Percentiles rank a stretch among this genome's conserved stretches.
Evolutionary conservation across 495 filamentous ascomycete species (phyloP).

Genomic region (Trichodelitschia bisporula): DNA sequence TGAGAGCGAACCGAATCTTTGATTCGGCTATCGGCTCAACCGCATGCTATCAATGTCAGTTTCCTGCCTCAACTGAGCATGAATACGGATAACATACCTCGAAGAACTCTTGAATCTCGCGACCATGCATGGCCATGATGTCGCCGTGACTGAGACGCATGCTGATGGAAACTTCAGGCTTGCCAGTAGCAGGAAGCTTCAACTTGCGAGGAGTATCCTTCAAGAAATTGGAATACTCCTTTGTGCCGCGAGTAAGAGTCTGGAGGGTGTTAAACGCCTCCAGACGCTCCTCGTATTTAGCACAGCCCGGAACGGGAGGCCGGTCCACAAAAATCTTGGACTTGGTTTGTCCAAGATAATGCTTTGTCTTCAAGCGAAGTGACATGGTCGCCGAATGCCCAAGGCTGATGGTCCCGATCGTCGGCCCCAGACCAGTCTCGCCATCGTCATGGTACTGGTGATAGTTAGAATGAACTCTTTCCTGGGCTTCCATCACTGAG

Average conservation of each 20-base stretch:
- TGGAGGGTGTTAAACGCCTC: constrained; percentile 12
- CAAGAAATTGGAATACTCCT: constrained; percentile 6
- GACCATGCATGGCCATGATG: constrained; percentile 61
- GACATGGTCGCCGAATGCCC: constrained; percentile 43
- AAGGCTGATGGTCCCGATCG: constrained; percentile 50
- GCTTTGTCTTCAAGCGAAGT: constrained; percentile 40
- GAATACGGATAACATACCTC: constrained; percentile 27
- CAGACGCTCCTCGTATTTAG: constrained; percentile 16
- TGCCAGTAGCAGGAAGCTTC: constrained; percentile 2
- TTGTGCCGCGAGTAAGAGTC: constrained; percentile 7
- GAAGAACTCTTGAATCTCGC: constrained; percentile 41
- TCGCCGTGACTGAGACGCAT: constrained; percentile 47
- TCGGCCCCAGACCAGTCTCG: constrained; percentile 47
- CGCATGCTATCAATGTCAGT: constrained; percentile 14
- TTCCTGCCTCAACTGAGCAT: background rate
- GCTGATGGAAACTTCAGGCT: constrained; percentile 9
- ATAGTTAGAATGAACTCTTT: constrained; percentile 1
- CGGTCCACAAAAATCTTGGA: constrained; percentile 8
- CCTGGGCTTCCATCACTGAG: background rate
- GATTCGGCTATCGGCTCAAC: constrained; percentile 33
- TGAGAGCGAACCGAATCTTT: constrained; percentile 41
- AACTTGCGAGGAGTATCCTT: background rate
- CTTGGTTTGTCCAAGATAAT: constrained; percentile 19
- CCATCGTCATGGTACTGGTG: constrained; percentile 67
- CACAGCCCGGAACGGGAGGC: constrained; percentile 17